phyloP scores from a whole-genome alignment of 768 basidiomycete species.

The Amanita inopinata region DNA sequence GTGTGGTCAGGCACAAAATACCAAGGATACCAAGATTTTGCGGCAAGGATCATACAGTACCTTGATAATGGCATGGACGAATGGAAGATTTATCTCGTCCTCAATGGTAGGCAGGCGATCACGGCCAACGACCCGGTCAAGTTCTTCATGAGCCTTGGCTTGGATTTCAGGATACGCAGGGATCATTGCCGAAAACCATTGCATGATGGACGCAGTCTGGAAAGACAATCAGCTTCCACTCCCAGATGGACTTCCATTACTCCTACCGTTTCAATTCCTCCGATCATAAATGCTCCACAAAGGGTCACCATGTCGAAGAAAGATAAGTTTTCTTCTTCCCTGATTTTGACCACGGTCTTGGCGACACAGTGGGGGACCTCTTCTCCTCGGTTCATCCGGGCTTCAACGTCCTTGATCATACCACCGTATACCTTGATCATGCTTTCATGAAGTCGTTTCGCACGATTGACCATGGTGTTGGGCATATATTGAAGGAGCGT shows the following conservation, averaged over 20 bases:
- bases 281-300: slow-evolving; percentile 33
- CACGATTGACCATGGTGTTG: slow-evolving; percentile 27
- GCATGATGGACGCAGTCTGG: slow-evolving; percentile 27
- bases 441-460: slow-evolving; percentile 27
- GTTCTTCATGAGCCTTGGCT: slow-evolving; percentile 21
- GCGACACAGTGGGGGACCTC: slow-evolving; percentile 33
- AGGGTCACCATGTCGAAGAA: slow-evolving; percentile 31
- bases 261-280: slow-evolving; percentile 34
- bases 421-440: slow-evolving; percentile 28
- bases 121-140: slow-evolving; percentile 23
- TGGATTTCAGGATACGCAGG: slow-evolving; percentile 22
- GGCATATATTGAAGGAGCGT: slow-evolving; percentile 31
- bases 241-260: not conserved
- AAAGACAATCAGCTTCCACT: not conserved
- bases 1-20: no score
- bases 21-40: no score
- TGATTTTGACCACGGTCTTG: slow-evolving; percentile 25
- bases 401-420: slow-evolving; percentile 28
- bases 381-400: slow-evolving; percentile 25
- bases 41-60: slow-evolving; percentile 10
- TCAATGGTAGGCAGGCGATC: slow-evolving; percentile 20
- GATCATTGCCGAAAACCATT: slow-evolving; percentile 28
- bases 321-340: slow-evolving; percentile 26
- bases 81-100: slow-evolving; percentile 25
- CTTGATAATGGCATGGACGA: slow-evolving; percentile 25